phyloP scores from a whole-genome alignment of 2,329 filamentous ascomycete genomes.

The Monosporascus sp. region DNA sequence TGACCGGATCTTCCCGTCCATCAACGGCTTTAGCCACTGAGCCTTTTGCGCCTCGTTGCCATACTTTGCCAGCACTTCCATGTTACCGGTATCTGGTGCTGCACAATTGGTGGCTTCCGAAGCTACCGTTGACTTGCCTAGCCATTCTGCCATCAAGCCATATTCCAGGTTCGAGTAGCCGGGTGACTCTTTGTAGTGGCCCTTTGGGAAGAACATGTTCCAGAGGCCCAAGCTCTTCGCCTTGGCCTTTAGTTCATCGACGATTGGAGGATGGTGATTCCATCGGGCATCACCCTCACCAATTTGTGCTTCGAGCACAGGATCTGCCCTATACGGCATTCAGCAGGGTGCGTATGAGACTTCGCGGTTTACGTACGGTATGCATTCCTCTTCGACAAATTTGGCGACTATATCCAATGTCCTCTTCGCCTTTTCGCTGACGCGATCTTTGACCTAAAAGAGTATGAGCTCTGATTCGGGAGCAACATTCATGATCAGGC shows the following conservation, averaged over 20 bases:
- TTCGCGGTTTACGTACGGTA: constrained; percentile 50
- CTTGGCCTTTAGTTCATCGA: constrained; percentile 85
- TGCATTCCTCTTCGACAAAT: constrained; percentile 95
- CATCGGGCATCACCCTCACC: constrained; percentile 74
- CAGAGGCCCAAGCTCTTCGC: constrained; percentile 81
- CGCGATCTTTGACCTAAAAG: constrained; percentile 46
- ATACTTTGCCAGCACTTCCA: constrained; percentile 92
- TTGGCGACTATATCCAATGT: constrained; percentile 84
- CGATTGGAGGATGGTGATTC: constrained; percentile 69
- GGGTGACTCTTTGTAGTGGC: constrained; percentile 90
- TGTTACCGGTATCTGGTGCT: constrained; percentile 89
- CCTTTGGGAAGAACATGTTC: constrained; percentile 97
- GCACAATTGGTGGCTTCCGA: constrained; percentile 87
- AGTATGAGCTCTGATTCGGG: constrained; percentile 9
- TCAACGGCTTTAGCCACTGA: constrained; percentile 73
- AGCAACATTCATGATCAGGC: constrained; percentile 17
- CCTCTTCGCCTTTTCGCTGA: constrained; percentile 80
- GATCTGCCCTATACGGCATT: constrained; percentile 57
- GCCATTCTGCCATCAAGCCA: constrained; percentile 92
- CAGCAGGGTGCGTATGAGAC: constrained; percentile 12
- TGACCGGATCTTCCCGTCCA: constrained; percentile 80
- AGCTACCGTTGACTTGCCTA: constrained; percentile 79
- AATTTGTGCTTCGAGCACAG: constrained; percentile 73
- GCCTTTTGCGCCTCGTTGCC: constrained; percentile 81
- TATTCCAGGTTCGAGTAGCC: constrained; percentile 96